Evolutionary conservation across 768 basidiomycete species (phyloP).

Genomic region (Boletales sp.): DNA sequence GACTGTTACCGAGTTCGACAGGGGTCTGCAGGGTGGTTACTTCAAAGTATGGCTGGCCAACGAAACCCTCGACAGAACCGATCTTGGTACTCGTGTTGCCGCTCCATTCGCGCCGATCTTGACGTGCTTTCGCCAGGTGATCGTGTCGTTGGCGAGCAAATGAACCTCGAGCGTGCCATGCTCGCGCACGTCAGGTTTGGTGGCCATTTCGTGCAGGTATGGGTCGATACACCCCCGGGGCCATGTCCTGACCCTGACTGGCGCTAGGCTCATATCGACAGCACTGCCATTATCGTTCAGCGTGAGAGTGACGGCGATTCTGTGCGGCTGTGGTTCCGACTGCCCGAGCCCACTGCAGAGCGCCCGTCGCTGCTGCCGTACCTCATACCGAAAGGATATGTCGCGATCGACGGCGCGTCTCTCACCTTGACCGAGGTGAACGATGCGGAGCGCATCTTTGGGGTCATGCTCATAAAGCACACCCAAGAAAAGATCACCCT

Average conservation of each 20-base stretch:
- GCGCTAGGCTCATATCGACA: conserved; percentile 86
- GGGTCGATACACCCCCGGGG: conserved; percentile 4
- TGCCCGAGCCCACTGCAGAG: conserved; percentile 54
- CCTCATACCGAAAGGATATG: conserved; percentile 91
- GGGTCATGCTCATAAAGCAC: conserved; percentile 94
- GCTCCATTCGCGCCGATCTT: not conserved
- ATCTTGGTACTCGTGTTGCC: conserved; percentile 59
- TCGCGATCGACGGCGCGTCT: conserved; percentile 92
- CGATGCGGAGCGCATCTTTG: conserved; percentile 60
- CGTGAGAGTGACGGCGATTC: conserved; percentile 81
- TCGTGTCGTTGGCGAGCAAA: conserved; percentile 68
- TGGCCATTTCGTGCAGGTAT: conserved; percentile 95
- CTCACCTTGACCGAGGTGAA: conserved; percentile 84
- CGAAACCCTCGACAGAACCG: conserved; percentile 88
- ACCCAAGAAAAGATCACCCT: conserved; percentile 88
- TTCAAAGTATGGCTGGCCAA: conserved; percentile 96
- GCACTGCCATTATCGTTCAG: conserved; percentile 72
- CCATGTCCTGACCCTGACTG: too few relatives aligned
- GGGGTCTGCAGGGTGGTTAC: conserved; percentile 59
- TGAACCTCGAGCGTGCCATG: conserved; percentile 96
- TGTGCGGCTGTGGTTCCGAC: conserved; percentile 75
- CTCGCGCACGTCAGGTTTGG: conserved; percentile 87
- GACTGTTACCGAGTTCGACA: conserved; percentile 85
- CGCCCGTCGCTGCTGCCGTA: conserved; percentile 71
- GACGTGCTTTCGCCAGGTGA: conserved; percentile 51